Conservation (phyloP, 768 basidiomycete species). For the Pleurotus tuber-regium region DNA sequence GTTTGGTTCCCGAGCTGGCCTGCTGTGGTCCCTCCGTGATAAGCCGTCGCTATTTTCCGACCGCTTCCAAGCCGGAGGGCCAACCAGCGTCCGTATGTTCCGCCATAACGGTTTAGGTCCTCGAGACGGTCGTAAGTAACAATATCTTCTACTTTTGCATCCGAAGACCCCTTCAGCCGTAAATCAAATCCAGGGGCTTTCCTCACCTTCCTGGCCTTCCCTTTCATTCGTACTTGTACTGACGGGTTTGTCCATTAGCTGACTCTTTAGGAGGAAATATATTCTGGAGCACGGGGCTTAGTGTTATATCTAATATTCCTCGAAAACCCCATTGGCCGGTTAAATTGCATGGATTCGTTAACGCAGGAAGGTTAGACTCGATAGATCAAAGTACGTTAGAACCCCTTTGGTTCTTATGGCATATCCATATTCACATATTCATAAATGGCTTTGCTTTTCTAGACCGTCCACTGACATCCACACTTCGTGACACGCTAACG, state of each 20-base stretch:
- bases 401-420: too few species aligned
- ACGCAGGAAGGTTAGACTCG: conserved; percentile 72
- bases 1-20: conserved; percentile 66
- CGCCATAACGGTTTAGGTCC: conserved; percentile 75
- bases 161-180: too few species aligned
- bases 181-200: too few species aligned
- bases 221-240: conserved; percentile 3
- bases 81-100: conserved; percentile 80
- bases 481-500: conserved; percentile 36
- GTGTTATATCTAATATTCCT: conserved; percentile 74
- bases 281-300: conserved; percentile 75
- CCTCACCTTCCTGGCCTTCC: too few species aligned
- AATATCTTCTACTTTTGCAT: too few species aligned
- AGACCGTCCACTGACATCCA: conserved; percentile 39
- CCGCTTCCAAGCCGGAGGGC: conserved; percentile 92
- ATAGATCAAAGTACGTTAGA: conserved; percentile 54
- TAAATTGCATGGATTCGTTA: conserved; percentile 77
- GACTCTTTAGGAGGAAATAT: conserved; percentile 85
- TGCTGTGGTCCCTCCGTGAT: conserved; percentile 59
- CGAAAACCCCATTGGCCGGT: conserved; percentile 79
- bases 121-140: conserved; percentile 61
- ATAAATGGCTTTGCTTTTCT: conserved; percentile 10
- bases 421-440: conserved; percentile 5
- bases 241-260: conserved; percentile 36
- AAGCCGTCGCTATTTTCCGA: conserved; percentile 67